Evolutionary conservation across 2,329 filamentous ascomycete species (phyloP).

Genomic region (Harringtonia aguacate): DNA sequence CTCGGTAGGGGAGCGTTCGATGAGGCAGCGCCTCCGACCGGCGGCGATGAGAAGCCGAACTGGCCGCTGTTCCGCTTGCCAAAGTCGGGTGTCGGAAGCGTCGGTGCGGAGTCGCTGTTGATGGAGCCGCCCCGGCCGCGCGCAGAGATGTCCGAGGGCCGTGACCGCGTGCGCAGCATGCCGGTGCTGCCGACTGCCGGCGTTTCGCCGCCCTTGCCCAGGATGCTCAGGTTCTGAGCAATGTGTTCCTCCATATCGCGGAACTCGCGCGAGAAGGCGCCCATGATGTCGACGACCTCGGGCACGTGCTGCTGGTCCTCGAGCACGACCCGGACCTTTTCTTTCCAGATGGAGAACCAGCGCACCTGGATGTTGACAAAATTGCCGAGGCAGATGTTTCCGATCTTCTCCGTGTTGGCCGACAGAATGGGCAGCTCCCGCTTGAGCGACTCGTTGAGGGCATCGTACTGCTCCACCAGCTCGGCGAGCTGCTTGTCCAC

Average conservation of each 20-base stretch:
- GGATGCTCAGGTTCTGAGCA: conserved; percentile 55
- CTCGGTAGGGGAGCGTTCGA: neutral
- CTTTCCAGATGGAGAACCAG: conserved; percentile 77
- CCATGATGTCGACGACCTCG: conserved; percentile 62
- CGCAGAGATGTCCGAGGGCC: conserved; percentile 36
- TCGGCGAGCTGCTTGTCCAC: conserved; percentile 77
- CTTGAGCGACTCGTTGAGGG: conserved; percentile 86
- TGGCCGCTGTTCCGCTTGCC: conserved; percentile 54
- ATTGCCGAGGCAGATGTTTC: conserved; percentile 71
- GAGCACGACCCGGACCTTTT: conserved; percentile 68
- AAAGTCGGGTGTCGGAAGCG: conserved; percentile 56
- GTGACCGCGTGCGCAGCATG: conserved; percentile 35
- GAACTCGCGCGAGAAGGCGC: conserved; percentile 70
- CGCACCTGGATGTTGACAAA: conserved; percentile 74
- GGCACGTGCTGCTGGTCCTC: conserved; percentile 48
- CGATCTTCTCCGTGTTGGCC: conserved; percentile 67
- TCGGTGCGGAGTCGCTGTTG: conserved; percentile 52
- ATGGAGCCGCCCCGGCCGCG: conserved; percentile 49
- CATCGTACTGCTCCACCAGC: conserved; percentile 78
- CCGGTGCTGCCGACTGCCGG: neutral
- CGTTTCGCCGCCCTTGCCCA: conserved; percentile 57
- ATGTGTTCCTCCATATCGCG: conserved; percentile 64
- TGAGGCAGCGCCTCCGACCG: conserved; percentile 13
- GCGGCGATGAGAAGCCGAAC: conserved; percentile 43
- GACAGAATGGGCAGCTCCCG: conserved; percentile 84